A percentile compares a stretch with the other conserved stretches of the same genome.
Conservation (phyloP, 1,284 basidiomycete genomes). For the Apiotrichum siamense region DNA sequence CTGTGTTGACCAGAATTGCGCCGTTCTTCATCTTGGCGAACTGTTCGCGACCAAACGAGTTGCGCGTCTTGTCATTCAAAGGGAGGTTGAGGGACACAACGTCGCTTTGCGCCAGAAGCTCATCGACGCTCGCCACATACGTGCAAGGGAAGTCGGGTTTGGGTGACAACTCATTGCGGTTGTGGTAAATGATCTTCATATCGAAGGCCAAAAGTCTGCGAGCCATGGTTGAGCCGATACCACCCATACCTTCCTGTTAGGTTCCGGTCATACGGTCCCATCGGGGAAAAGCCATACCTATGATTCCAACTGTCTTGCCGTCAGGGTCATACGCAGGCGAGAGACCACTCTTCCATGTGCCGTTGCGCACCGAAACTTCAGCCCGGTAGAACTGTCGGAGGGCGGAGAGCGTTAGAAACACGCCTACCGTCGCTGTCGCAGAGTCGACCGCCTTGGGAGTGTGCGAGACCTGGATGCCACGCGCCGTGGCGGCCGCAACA, state of each 20-base stretch:
- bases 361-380: conserved; percentile 59
- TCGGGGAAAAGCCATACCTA: no score
- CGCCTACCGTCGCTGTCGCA: conserved; percentile 80
- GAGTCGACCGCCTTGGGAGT: conserved; percentile 88
- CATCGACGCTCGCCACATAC: conserved; percentile 64
- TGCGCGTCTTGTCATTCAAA: conserved; percentile 62
- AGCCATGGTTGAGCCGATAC: conserved; percentile 60
- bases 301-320: conserved; percentile 70
- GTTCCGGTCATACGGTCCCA: no score
- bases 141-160: conserved; percentile 65
- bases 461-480: conserved; percentile 78
- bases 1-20: conserved; percentile 79
- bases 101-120: conserved; percentile 68
- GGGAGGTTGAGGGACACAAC: conserved; percentile 58
- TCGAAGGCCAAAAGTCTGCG: conserved; percentile 49
- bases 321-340: conserved; percentile 65
- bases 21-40: conserved; percentile 75
- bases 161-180: conserved; percentile 56
- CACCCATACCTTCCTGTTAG: no score
- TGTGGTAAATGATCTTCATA: conserved; percentile 77
- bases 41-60: conserved; percentile 68
- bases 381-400: conserved; percentile 68
- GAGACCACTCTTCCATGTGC: conserved; percentile 57
- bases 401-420: conserved; percentile 78
- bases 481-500: conserved; percentile 63